phyloP scores from a whole-genome alignment of 2,329 filamentous ascomycete species.

The Colletotrichum cuscutae region DNA sequence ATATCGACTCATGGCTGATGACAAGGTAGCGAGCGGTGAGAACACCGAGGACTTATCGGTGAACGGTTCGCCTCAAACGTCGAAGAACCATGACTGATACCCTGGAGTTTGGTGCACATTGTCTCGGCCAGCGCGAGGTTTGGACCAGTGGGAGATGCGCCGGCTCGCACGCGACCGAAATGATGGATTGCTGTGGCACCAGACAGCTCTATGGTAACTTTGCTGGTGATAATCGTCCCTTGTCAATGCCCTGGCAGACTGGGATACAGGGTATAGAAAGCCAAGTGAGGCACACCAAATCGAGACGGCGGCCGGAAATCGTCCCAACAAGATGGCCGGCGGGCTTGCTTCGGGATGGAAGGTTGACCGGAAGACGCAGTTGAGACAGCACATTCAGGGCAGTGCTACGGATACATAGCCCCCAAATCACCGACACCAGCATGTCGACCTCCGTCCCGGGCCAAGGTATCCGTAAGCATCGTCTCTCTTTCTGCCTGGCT shows the following conservation, averaged over 20 bases:
- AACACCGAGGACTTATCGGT: slow-evolving; percentile 13
- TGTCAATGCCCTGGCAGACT: slow-evolving; percentile 23
- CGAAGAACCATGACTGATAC: background rate
- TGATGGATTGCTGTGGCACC: slow-evolving; percentile 4
- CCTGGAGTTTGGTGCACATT: background rate
- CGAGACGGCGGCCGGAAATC: slow-evolving; percentile 18
- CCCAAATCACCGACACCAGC: background rate
- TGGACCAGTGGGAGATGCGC: slow-evolving; percentile 7
- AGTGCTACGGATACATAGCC: background rate
- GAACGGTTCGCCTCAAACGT: background rate
- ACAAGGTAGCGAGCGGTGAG: slow-evolving; percentile 18
- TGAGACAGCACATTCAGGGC: slow-evolving; percentile 9
- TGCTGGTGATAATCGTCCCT: slow-evolving; percentile 19
- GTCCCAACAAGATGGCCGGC: slow-evolving; percentile 28
- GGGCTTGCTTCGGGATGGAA: slow-evolving; percentile 23
- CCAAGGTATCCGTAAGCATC: background rate
- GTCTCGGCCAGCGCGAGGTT: slow-evolving; percentile 20
- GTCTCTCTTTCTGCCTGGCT: background rate
- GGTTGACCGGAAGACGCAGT: slow-evolving; percentile 1
- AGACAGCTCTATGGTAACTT: background rate
- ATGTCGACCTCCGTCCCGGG: background rate
- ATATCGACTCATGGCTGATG: background rate
- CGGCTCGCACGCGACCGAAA: slow-evolving; percentile 10
- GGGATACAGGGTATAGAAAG: slow-evolving; percentile 24
- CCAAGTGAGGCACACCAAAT: slow-evolving; percentile 11